Evolutionary conservation across 371 early-diverging fungal species (phyloP).

Genomic region (Rhizomucor pusillus): DNA sequence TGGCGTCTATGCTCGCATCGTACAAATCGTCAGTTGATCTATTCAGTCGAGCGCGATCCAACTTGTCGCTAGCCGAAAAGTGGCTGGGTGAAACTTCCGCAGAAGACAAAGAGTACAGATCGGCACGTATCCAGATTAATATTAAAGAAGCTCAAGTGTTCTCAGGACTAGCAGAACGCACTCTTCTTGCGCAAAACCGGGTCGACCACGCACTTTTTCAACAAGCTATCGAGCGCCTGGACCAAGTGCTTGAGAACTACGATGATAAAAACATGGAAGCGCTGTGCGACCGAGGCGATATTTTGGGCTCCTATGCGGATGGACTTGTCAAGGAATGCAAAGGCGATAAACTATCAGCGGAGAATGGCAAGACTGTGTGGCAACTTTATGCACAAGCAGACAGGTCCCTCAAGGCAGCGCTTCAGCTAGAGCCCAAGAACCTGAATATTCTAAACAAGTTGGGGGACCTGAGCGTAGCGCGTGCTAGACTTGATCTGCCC

Average conservation of each 20-base stretch:
- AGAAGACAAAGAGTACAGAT: slow-evolving; percentile 28
- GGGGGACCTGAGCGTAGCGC: slow-evolving; percentile 55
- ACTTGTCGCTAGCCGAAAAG: slow-evolving; percentile 37
- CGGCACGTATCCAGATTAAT: slow-evolving; percentile 40
- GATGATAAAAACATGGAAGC: slow-evolving; percentile 63
- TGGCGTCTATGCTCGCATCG: slow-evolving; percentile 48
- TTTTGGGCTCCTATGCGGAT: slow-evolving; percentile 59
- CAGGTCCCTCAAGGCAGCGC: slow-evolving; percentile 49
- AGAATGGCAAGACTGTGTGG: slow-evolving; percentile 47
- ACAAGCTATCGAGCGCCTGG: slow-evolving; percentile 42
- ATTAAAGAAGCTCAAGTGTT: slow-evolving; percentile 57
- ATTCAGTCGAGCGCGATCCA: slow-evolving; percentile 32
- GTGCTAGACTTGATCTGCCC: slow-evolving; percentile 45
- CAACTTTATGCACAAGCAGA: slow-evolving; percentile 51
- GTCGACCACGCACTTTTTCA: slow-evolving; percentile 48
- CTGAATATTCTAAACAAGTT: slow-evolving; percentile 54
- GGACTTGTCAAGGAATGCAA: slow-evolving; percentile 23
- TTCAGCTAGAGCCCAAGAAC: slow-evolving; percentile 53
- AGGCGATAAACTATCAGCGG: not conserved
- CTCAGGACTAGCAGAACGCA: slow-evolving; percentile 57
- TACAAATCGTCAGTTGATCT: slow-evolving; percentile 33
- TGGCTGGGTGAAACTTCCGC: slow-evolving; percentile 23
- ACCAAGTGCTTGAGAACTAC: slow-evolving; percentile 41
- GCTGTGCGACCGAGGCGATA: slow-evolving; percentile 68
- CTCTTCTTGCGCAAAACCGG: slow-evolving; percentile 42